Evolutionary conservation across 129 eudicot genomes (phyloP).

Genomic region (Flaveria trinervia): DNA sequence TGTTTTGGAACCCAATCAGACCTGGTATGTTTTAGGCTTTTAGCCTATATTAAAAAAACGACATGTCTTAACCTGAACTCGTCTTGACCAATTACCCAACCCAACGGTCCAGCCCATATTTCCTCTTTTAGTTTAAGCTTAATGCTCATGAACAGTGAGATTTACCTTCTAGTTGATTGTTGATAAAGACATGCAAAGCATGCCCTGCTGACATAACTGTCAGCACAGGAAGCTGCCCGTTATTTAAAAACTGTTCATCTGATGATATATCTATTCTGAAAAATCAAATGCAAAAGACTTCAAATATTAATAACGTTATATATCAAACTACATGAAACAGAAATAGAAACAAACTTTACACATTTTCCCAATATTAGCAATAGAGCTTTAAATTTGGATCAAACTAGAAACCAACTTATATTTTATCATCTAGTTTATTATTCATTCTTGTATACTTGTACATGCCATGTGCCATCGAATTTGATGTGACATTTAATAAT

Average conservation of each 20-base stretch:
- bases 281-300: slow-evolving; percentile 8
- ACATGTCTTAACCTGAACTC: neutral
- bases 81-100: neutral
- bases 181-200: slow-evolving; percentile 79
- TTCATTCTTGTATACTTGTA: neutral
- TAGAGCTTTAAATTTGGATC: neutral
- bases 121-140: neutral
- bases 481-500: neutral
- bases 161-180: slow-evolving; percentile 73
- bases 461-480: neutral
- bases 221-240: slow-evolving; percentile 58
- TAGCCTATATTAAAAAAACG: neutral
- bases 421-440: neutral
- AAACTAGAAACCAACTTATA: neutral
- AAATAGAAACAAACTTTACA: neutral
- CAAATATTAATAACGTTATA: neutral
- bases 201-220: slow-evolving; percentile 95
- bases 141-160: slow-evolving; percentile 18
- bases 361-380: neutral
- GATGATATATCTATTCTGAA: slow-evolving; percentile 63
- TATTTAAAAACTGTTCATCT: slow-evolving; percentile 57
- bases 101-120: neutral
- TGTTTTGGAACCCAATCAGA: slow-evolving; percentile 3
- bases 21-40: neutral
- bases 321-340: neutral